These are phyloP conservation scores for Fusarium newnesense DNA, from an alignment of 2,329 filamentous ascomycete genomes.

Conservation along the genomic window DNA sequence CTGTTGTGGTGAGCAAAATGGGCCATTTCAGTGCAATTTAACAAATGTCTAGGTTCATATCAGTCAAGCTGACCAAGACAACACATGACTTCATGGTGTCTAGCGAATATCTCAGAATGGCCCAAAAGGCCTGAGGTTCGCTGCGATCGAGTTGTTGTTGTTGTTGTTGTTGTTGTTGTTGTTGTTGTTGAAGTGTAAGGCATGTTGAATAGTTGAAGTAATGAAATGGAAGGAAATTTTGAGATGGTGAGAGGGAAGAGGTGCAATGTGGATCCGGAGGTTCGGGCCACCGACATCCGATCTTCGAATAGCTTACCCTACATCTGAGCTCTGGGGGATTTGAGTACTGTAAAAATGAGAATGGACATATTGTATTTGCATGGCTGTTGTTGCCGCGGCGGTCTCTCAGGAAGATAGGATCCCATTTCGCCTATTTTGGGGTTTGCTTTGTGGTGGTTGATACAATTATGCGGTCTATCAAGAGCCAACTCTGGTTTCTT, in stretches of 20 bases:
- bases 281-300: constrained; percentile 20
- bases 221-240: neutral
- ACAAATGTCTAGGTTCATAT: neutral
- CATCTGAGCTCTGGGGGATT: neutral
- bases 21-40: neutral
- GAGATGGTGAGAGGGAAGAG: neutral
- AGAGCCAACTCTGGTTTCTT: neutral
- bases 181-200: neutral
- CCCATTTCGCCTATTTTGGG: neutral
- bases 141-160: neutral
- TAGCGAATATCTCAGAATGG: neutral
- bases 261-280: constrained; percentile 17
- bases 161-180: neutral
- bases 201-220: neutral
- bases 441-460: neutral
- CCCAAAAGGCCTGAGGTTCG: neutral
- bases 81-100: neutral
- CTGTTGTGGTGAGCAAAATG: constrained; percentile 10
- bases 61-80: neutral
- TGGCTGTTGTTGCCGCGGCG: too few relatives aligned
- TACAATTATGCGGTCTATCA: neutral
- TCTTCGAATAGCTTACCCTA: neutral
- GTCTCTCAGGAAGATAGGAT: neutral
- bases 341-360: neutral
- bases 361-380: neutral